Evolutionary conservation across 2,329 filamentous ascomycete species (phyloP).

Genomic region (Pyrenophora graminea): DNA sequence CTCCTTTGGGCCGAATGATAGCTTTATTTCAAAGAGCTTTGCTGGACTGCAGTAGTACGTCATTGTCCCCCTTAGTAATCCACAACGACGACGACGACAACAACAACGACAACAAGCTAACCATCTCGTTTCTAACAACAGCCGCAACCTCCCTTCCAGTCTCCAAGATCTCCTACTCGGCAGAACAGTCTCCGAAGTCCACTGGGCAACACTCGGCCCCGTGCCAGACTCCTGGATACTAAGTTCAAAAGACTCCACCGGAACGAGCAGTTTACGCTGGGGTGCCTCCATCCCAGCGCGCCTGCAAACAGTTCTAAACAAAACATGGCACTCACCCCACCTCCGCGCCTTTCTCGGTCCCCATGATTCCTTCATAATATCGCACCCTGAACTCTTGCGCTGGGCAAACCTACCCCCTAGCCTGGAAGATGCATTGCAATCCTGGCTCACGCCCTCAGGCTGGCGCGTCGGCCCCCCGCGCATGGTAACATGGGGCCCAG

Average conservation of each 20-base stretch:
- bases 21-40: conserved; percentile 39
- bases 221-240: conserved; percentile 41
- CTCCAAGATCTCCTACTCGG: conserved; percentile 33
- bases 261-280: conserved; percentile 37
- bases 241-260: conserved; percentile 34
- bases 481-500: conserved; percentile 37
- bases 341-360: conserved; percentile 40
- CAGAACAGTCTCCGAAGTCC: conserved; percentile 31
- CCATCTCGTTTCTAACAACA: conserved; percentile 2
- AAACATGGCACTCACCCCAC: conserved; percentile 36
- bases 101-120: background rate
- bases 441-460: conserved; percentile 44
- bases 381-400: conserved; percentile 40
- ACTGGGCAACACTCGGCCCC: conserved; percentile 41
- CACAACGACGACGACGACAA: background rate
- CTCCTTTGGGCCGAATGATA: conserved; percentile 41
- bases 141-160: conserved; percentile 36
- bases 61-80: too few species aligned
- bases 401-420: conserved; percentile 34
- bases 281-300: conserved; percentile 28
- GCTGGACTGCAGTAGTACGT: conserved; percentile 40
- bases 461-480: conserved; percentile 44
- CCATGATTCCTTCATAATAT: conserved; percentile 39
- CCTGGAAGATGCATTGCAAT: conserved; percentile 40
- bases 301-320: conserved; percentile 27